Percentiles rank a stretch among this genome's conserved stretches.
phyloP scores from a whole-genome alignment of 1,284 basidiomycete species.

The Cutaneotrichosporon dermatis region DNA sequence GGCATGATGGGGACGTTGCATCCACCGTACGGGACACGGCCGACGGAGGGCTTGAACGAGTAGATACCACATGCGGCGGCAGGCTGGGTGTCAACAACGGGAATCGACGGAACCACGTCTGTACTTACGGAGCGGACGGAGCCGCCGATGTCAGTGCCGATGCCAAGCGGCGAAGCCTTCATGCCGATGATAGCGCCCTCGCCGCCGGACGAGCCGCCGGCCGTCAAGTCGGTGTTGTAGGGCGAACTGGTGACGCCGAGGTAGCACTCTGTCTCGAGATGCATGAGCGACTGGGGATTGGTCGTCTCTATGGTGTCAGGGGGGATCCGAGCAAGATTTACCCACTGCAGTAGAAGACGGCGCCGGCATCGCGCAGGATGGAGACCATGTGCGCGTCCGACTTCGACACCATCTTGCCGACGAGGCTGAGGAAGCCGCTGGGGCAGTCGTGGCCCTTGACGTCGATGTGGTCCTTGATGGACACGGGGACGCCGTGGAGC shows the following conservation, averaged over 20 bases:
- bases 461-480: constrained; percentile 54
- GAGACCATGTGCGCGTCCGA: constrained; percentile 17
- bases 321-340: constrained; percentile 54
- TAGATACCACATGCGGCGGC: constrained; percentile 42
- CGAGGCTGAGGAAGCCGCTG: constrained; percentile 20
- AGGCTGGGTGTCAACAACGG: constrained; percentile 8
- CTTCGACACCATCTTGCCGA: constrained; percentile 16
- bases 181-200: constrained; percentile 63
- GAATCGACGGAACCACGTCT: too few relatives aligned
- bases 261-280: constrained; percentile 15
- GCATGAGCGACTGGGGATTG: constrained; percentile 29
- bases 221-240: constrained; percentile 43
- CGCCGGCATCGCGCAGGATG: constrained; percentile 27
- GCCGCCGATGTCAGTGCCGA: constrained; percentile 54
- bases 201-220: constrained; percentile 61
- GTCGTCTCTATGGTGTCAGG: constrained; percentile 50
- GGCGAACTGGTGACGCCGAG: constrained; percentile 45
- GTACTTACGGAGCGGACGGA: constrained; percentile 13
- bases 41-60: constrained; percentile 41
- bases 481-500: constrained; percentile 61
- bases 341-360: constrained; percentile 39
- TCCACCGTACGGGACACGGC: constrained; percentile 39
- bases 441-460: constrained; percentile 42
- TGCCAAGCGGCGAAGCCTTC: constrained; percentile 57
- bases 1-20: constrained; percentile 19